Percentiles rank a stretch among this genome's conserved stretches.
phyloP scores from a whole-genome alignment of 2,329 filamentous ascomycete genomes.

The Sphaerulina musiva region DNA sequence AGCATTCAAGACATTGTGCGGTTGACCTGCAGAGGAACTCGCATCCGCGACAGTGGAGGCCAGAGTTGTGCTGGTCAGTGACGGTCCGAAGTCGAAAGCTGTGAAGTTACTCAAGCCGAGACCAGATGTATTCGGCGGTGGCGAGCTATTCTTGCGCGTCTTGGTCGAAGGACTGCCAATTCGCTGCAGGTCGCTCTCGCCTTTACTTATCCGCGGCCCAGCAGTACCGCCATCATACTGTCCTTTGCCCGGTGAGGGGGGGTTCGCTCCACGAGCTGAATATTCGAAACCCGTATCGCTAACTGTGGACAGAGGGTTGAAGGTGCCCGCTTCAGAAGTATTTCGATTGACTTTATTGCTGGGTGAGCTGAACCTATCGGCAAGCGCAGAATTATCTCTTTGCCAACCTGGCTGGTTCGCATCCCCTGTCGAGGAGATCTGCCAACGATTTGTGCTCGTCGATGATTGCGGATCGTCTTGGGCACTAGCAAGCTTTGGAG shows the following conservation, averaged over 20 bases:
- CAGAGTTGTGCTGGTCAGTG: neutral
- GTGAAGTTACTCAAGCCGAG: slow-evolving; percentile 17
- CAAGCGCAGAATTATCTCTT: too few relatives aligned
- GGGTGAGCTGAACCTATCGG: neutral
- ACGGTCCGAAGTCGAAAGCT: slow-evolving; percentile 15
- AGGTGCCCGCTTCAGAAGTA: neutral
- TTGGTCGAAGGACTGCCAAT: neutral
- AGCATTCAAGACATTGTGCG: neutral
- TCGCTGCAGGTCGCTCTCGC: neutral
- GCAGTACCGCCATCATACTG: too few relatives aligned
- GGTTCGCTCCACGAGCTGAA: slow-evolving; percentile 2
- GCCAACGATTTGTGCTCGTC: too few relatives aligned
- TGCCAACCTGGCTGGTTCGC: too few relatives aligned
- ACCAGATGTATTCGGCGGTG: slow-evolving; percentile 6
- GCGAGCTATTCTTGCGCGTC: slow-evolving; percentile 2
- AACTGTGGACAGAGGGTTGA: neutral
- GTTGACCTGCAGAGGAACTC: neutral
- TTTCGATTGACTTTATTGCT: too few relatives aligned
- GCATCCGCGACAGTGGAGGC: slow-evolving; percentile 1
- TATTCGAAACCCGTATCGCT: slow-evolving; percentile 16
- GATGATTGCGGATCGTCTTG: neutral
- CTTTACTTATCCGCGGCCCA: neutral
- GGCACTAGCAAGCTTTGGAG: neutral
- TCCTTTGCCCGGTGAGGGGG: too few relatives aligned
- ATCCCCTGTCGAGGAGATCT: too few relatives aligned